Base-by-base conservation (phyloP, 1,139 yeast species). In the Pichia sp. region DNA sequence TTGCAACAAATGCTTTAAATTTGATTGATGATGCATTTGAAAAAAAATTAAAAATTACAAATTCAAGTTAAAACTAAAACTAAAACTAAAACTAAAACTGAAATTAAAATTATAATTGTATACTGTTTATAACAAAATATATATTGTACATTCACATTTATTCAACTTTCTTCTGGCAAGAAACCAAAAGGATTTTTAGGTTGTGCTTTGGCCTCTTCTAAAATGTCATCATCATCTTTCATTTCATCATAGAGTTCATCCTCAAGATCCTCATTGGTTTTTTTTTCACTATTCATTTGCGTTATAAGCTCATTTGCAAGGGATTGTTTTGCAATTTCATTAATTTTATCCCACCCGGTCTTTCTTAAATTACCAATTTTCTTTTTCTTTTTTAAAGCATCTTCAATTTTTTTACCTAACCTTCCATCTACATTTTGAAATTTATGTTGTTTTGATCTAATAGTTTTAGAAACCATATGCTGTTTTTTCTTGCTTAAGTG, bases 321-420 rank as follows among this genome's bases (percentile, higher is more conserved):
- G 3, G 55, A 42, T 20, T 27, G 27, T 30, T 47, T 54, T 1
- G 57, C 51, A 35, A 52, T 34, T 47, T 71, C 69, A 59, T 83
- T 83, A 46, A 81, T 80, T 44, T 71, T 69, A 41, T 82, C 89
- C 92, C 92, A 83, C 16, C 80, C 83, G 1, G 85, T 67, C 60
- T 82, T 82, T 62, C 92, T 71, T 4, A 82, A 70, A 28, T 64
- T 67, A 54, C 76, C 82, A 16, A 82, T 78, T 56, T 69, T 76
- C 57, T 71, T 79, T 26, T 86, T 81, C 55, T 86, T 71, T 39
- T 74, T 72, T 31, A 80, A 73, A 56, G 87, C 78, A 54, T 78
- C 79, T 50, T 76, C 76, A 40, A 82, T 81, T 59, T 82, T 83
- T 32, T 80, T 81, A 6, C 59, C 55, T 45, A 82, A 66, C 43